These are phyloP conservation scores for Hypomyces perniciosus DNA, from an alignment of 2,329 filamentous ascomycete genomes.

Conservation along the genomic window DNA sequence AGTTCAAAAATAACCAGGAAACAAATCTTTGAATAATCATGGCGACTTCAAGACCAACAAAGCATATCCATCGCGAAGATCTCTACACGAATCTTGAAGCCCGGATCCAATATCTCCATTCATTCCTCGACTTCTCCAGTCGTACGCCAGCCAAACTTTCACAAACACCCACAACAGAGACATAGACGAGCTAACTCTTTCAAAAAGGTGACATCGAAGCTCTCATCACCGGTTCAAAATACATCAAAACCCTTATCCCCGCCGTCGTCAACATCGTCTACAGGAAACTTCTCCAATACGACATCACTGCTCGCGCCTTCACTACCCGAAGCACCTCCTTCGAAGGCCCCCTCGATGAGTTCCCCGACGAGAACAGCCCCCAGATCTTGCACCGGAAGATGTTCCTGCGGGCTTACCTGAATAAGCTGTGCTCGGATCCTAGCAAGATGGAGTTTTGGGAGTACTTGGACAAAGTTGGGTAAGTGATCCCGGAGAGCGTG, in stretches of 20 bases:
- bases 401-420: slow-evolving; percentile 70
- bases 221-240: slow-evolving; percentile 62
- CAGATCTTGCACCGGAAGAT: slow-evolving; percentile 74
- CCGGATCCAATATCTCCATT: slow-evolving; percentile 66
- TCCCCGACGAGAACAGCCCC: slow-evolving; percentile 60
- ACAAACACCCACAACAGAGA: neutral
- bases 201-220: slow-evolving; percentile 63
- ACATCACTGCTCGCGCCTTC: slow-evolving; percentile 76
- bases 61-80: slow-evolving; percentile 64
- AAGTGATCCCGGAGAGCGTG: slow-evolving; percentile 23
- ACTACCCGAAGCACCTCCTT: slow-evolving; percentile 56
- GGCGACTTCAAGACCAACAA: slow-evolving; percentile 30
- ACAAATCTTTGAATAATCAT: slow-evolving; percentile 14
- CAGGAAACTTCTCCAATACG: slow-evolving; percentile 71
- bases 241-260: slow-evolving; percentile 76
- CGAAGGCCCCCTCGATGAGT: slow-evolving; percentile 60
- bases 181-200: neutral
- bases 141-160: slow-evolving; percentile 41
- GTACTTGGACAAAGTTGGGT: slow-evolving; percentile 78
- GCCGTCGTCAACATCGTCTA: slow-evolving; percentile 81
- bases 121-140: slow-evolving; percentile 68
- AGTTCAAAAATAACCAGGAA: neutral
- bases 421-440: slow-evolving; percentile 68
- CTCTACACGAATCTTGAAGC: slow-evolving; percentile 66
- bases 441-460: slow-evolving; percentile 74